Conservation (phyloP, 495 filamentous ascomycete species). For the Lepraria neglecta region DNA sequence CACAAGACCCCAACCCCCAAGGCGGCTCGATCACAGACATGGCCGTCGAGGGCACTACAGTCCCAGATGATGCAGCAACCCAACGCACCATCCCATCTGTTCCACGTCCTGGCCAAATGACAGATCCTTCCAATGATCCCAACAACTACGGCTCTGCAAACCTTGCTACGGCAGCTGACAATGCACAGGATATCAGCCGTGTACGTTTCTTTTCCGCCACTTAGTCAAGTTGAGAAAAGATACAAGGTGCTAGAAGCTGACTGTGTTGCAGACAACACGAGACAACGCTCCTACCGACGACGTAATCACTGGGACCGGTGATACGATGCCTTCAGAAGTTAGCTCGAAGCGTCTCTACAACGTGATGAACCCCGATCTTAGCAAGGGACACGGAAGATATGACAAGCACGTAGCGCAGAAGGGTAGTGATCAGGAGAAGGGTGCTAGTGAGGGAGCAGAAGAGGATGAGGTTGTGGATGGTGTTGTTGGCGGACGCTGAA, state of each 20-base stretch:
- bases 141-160: constrained; percentile 31
- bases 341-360: constrained; percentile 44
- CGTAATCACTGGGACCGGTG: constrained; percentile 47
- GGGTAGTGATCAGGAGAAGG: constrained; percentile 39
- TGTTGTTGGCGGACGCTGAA: constrained; percentile 32
- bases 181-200: constrained; percentile 47
- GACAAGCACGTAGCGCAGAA: constrained; percentile 41
- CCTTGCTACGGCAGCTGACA: constrained; percentile 45
- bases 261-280: constrained; percentile 20
- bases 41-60: constrained; percentile 46
- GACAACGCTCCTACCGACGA: constrained; percentile 45
- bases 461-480: constrained; percentile 30
- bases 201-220: constrained; percentile 14
- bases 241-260: background rate
- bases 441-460: constrained; percentile 29
- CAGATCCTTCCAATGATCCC: constrained; percentile 21
- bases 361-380: constrained; percentile 29
- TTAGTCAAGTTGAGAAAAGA: background rate
- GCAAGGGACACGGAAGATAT: constrained; percentile 35
- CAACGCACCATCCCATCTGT: constrained; percentile 51
- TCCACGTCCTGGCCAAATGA: constrained; percentile 47
- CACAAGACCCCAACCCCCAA: constrained; percentile 27
- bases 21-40: constrained; percentile 45
- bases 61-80: constrained; percentile 50
- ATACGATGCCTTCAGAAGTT: constrained; percentile 39